Conservation (phyloP, 768 basidiomycete genomes). For the Serendipita sp. region DNA sequence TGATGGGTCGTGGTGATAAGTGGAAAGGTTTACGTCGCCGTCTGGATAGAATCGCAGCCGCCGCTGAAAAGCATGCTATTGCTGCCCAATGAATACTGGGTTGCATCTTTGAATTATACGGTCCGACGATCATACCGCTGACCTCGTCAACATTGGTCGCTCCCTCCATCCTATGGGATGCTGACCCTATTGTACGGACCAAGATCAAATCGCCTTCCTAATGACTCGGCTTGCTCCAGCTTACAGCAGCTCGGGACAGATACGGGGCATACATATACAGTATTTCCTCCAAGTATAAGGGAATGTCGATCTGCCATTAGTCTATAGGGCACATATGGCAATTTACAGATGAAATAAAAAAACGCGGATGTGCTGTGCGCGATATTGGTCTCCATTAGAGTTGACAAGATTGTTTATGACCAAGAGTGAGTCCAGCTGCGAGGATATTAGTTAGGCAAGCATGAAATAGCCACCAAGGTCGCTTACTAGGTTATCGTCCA, state of each 20-base stretch:
- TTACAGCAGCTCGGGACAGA: constrained; percentile 69
- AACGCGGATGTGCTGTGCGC: too few species aligned
- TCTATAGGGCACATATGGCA: neutral
- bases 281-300: neutral
- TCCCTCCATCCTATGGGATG: neutral
- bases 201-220: constrained; percentile 45
- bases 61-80: constrained; percentile 18
- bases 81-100: too few species aligned
- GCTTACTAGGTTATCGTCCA: neutral
- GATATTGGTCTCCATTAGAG: too few species aligned
- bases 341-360: too few species aligned
- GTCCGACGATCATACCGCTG: too few species aligned
- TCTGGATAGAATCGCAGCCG: constrained; percentile 59
- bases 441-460: neutral
- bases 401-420: neutral
- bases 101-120: too few species aligned
- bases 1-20: constrained; percentile 15
- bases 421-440: constrained; percentile 4
- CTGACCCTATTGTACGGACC: constrained; percentile 27
- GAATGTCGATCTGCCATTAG: neutral
- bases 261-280: constrained; percentile 52
- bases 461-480: neutral
- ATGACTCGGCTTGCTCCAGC: constrained; percentile 68
- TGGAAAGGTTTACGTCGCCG: constrained; percentile 55
- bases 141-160: neutral